Base-by-base conservation (phyloP, 352 stramenopile genomes). In the Plasmopara viticola region DNA sequence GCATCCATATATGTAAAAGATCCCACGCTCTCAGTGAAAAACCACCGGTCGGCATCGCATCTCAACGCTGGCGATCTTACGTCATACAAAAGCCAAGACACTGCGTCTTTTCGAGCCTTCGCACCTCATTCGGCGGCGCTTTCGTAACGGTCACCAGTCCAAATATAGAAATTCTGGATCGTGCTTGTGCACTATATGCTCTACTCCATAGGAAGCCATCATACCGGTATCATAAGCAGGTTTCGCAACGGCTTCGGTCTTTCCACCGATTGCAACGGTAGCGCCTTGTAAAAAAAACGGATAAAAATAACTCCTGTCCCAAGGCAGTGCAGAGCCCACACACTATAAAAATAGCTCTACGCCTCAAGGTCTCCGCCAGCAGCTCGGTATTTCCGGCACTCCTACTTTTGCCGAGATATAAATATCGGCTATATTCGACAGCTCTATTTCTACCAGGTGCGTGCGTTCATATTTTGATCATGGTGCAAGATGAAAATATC, bases 301-400 rank as follows among this genome's bases (percentile, higher is more conserved):
- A 69, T 70, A 67, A 64, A 72, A 67, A 70, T 69, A 70, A 62
- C 60, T 48, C 56, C 49, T 59, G 34, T 47, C n/a, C 39, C 42
- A 12, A 17, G n/a, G n/a, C 10, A 33, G 28, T 40, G 17, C 35
- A 30, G 8, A 41, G 29, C 52, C 6, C 31, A 12, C 52, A 39
- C 62, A 71, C 44, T 68, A 58, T 60, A 71, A 62, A 71, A 71
- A 71, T 71, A 71, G 59, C 59, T 48, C 47, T 18, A 31, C 9
- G 35, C 54, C 31, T 20, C 42, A 17, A 61, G 43, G 48, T 54
- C 37, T 41, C 37, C 47, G 40, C 44, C 44, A 49, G 17, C 44
- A 43, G 17, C 41, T 28, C 6, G 53, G 57, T 66, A 64, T 64
- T 60, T 66, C 47, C 9, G 38, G 48, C 62, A 63, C 62, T 66